These are phyloP conservation scores for Termitomyces sp. DNA, from an alignment of 768 basidiomycete genomes.

Conservation along the genomic window DNA sequence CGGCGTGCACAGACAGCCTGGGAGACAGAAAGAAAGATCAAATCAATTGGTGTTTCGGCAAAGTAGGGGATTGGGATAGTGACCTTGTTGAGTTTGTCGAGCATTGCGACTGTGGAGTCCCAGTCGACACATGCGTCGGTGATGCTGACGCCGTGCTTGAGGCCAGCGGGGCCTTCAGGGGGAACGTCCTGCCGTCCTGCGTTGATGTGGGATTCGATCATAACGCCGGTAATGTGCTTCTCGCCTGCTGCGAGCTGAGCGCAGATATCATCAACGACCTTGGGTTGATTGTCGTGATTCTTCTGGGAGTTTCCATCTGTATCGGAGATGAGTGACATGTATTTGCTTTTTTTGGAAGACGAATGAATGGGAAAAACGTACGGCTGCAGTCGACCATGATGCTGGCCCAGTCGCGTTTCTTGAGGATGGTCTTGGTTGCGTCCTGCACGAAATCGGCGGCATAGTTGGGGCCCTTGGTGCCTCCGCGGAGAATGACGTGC, in stretches of 20 bases:
- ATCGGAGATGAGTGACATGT: background rate
- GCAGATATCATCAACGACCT: conserved; percentile 67
- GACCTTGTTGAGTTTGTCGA: conserved; percentile 63
- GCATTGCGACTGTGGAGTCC: conserved; percentile 71
- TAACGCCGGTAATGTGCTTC: conserved; percentile 82
- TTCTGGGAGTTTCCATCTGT: conserved; percentile 94
- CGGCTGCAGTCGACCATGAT: conserved; percentile 89
- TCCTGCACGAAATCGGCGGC: conserved; percentile 62
- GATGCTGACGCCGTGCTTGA: conserved; percentile 82
- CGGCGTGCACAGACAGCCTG: conserved; percentile 44
- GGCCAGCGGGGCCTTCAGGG: conserved; percentile 50
- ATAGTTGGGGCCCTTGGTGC: conserved; percentile 88
- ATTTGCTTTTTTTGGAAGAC: no score
- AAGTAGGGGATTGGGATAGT: no score
- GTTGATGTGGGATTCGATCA: conserved; percentile 95
- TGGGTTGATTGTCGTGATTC: conserved; percentile 89
- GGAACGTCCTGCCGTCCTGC: conserved; percentile 91
- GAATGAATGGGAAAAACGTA: conserved; percentile 25
- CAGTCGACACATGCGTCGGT: conserved; percentile 93
- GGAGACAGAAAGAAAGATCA: background rate
- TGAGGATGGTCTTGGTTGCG: conserved; percentile 57
- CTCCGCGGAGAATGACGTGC: conserved; percentile 95
- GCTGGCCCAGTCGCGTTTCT: conserved; percentile 58
- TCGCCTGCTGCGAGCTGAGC: conserved; percentile 69
- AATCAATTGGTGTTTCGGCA: no score